Evolutionary conservation across 495 filamentous ascomycete genomes (phyloP), one percentile per base, ranked within the genome.

Genomic region (Aspergillus funiculosus): DNA sequence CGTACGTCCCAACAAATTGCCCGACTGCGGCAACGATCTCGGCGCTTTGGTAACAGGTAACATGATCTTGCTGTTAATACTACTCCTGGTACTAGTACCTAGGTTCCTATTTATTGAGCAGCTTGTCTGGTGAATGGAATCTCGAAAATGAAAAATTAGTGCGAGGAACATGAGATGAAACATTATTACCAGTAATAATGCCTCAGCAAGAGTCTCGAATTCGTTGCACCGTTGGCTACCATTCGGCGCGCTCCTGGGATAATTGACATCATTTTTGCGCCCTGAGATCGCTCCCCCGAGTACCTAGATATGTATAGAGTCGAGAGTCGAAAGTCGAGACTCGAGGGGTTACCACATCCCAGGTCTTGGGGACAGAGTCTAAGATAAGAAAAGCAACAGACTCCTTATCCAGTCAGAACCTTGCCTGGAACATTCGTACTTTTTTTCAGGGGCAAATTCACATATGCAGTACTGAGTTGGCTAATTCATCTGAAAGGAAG

Each of bases 391-490:
- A 22, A 10, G 10, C 25, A 22, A 42, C 32, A 17, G 21, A 24
- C 19, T 15, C 24, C 18, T 40, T 40, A 18, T 40, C 36, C 44
- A 32, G 44, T 40, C 26, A 22, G 34, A 17, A 18, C 25, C 3
- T 31, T 22, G 14, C 6, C 5, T 27, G 10, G 32, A n/a, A 11
- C 10, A 13, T 5, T 39, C 14, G 42, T 47, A 32, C 35, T 31
- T 47, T 39, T 21, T 39, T 39, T 39, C 26, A 37, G 43, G 43
- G 43, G 31, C 31, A 36, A 27, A 15, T 10, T 10, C 25, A 8
- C 19, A 15, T 8, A 8, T 4, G 30, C 30, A 34, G 14, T 5
- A 17, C 9, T 17, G 13, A 17, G n/a, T n/a, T n/a, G n/a, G n/a
- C n/a, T n/a, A n/a, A n/a, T n/a, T n/a, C n/a, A n/a, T n/a, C n/a